phyloP scores from a whole-genome alignment of 345 rosid genomes.

The Eucalyptus albens region DNA sequence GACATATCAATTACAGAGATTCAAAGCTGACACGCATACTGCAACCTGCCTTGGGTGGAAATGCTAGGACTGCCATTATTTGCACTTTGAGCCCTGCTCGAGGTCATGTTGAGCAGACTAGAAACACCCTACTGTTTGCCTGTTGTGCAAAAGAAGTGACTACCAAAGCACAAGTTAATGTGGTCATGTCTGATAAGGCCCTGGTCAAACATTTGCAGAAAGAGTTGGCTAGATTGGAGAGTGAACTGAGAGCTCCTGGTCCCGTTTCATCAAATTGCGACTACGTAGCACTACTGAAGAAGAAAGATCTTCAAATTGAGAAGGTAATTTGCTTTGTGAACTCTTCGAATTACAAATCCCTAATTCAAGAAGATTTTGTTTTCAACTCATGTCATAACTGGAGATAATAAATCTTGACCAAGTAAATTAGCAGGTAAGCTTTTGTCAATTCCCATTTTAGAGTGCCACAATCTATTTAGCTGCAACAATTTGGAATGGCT shows the following conservation, averaged over 20 bases:
- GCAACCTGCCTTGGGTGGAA: conserved; percentile 96
- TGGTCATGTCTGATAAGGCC: conserved; percentile 98
- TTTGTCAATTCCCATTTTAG: background rate
- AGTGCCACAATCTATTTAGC: background rate
- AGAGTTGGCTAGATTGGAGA: conserved; percentile 89
- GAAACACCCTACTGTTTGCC: conserved; percentile 95
- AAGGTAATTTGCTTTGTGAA: conserved; percentile 35
- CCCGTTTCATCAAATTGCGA: conserved; percentile 46
- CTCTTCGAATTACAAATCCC: background rate
- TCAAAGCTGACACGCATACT: conserved; percentile 89
- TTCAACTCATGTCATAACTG: background rate
- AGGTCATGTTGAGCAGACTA: conserved; percentile 94
- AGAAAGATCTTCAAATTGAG: conserved; percentile 86
- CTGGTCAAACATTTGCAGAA: conserved; percentile 90
- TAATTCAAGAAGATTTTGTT: background rate
- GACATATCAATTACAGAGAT: conserved; percentile 94
- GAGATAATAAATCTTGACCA: background rate
- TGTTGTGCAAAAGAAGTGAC: conserved; percentile 96
- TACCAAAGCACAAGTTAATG: conserved; percentile 93
- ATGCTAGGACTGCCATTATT: conserved; percentile 92
- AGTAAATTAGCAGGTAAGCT: background rate
- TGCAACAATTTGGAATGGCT: background rate
- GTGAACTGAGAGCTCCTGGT: conserved; percentile 67
- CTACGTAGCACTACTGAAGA: conserved; percentile 53
- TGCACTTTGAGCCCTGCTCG: conserved; percentile 98